Evolutionary conservation across 192 early-diverging fungal species (phyloP).

Genomic region (Coemansia sp.): DNA sequence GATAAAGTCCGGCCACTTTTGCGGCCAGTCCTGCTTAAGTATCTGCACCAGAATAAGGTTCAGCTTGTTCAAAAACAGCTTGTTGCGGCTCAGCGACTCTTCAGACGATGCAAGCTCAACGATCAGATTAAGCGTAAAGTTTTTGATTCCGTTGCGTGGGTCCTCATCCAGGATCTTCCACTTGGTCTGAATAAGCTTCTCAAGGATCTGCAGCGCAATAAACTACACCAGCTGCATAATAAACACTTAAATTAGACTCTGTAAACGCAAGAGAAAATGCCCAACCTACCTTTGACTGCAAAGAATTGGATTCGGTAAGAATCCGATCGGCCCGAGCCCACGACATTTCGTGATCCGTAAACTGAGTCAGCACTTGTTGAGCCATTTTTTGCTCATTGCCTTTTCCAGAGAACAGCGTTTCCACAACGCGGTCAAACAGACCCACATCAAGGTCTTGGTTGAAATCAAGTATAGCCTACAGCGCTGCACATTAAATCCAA

Average conservation of each 20-base stretch:
- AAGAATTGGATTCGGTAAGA: constrained; percentile 72
- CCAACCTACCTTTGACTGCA: constrained; percentile 78
- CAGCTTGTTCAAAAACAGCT: constrained; percentile 79
- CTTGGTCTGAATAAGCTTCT: constrained; percentile 91
- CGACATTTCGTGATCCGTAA: constrained; percentile 91
- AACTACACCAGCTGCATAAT: constrained; percentile 56
- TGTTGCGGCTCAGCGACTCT: constrained; percentile 67
- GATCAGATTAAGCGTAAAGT: constrained; percentile 91
- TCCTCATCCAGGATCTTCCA: constrained; percentile 92
- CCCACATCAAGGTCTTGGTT: constrained; percentile 80
- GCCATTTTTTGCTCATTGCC: constrained; percentile 86
- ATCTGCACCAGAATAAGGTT: constrained; percentile 99
- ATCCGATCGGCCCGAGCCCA: constrained; percentile 95
- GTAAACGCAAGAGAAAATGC: not conserved
- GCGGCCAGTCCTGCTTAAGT: constrained; percentile 99
- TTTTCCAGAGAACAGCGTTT: constrained; percentile 70
- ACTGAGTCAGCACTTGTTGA: constrained; percentile 83
- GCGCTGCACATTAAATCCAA: no score
- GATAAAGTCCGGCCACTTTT: constrained; percentile 98
- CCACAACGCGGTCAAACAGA: constrained; percentile 87
- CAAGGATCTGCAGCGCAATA: constrained; percentile 90
- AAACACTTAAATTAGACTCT: not conserved
- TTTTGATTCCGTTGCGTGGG: constrained; percentile 83
- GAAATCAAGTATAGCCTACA: constrained; percentile 82
- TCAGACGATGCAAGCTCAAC: constrained; percentile 90